Conservation (phyloP, 139 green algal genomes). For the Coelastrella sp. region DNA sequence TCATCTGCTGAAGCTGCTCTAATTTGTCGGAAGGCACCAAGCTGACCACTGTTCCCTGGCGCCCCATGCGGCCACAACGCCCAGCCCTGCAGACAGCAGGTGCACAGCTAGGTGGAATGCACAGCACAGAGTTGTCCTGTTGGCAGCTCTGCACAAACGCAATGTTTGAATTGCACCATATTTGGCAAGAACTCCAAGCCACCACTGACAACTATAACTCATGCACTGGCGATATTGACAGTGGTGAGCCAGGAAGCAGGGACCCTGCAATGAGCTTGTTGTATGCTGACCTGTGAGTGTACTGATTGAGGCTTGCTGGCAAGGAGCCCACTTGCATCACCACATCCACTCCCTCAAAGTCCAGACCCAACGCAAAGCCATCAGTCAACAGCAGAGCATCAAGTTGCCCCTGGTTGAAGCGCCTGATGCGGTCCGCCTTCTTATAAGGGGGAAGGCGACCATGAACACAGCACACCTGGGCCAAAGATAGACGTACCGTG, state of each 20-base stretch:
- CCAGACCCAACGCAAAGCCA: constrained; percentile 19
- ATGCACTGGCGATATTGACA: neutral
- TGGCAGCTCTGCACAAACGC: neutral
- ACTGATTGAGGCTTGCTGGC: neutral
- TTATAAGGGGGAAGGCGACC: neutral
- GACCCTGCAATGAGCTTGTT: neutral
- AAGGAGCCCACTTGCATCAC: constrained; percentile 7
- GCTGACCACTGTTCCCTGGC: constrained; percentile 7
- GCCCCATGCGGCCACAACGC: constrained; percentile 19
- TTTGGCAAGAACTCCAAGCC: neutral
- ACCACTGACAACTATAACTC: neutral
- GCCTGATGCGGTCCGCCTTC: neutral
- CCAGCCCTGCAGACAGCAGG: constrained; percentile 11
- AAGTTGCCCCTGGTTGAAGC: constrained; percentile 4
- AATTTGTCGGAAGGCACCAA: neutral
- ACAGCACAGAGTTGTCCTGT: too few relatives aligned
- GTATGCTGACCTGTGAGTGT: neutral
- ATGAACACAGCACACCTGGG: neutral
- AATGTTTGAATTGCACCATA: neutral
- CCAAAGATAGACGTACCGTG: too few relatives aligned
- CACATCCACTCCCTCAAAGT: constrained; percentile 25
- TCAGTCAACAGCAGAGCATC: constrained; percentile 17
- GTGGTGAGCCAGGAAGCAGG: neutral
- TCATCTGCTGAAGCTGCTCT: neutral
- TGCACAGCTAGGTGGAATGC: neutral